Conservation (phyloP, 805 yeast genomes). For the Peterozyma toletana region DNA sequence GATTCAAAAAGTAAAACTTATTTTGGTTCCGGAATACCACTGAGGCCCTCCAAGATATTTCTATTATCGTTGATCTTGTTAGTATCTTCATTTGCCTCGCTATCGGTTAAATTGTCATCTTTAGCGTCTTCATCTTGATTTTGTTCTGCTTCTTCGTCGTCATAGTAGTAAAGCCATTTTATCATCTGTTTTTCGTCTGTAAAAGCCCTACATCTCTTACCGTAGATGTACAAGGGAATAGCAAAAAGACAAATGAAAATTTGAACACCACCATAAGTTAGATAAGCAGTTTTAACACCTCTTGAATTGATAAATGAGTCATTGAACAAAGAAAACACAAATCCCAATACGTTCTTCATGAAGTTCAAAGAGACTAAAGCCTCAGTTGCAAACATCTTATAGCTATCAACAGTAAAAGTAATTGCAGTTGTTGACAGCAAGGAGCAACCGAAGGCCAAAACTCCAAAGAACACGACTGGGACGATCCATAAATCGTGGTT, state of each 20-base stretch:
- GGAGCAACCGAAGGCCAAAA: conserved; percentile 53
- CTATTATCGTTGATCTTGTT: neutral
- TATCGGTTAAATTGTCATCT: neutral
- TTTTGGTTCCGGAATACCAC: neutral
- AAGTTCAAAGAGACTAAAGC: conserved; percentile 50
- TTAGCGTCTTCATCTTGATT: neutral
- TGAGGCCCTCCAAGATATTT: neutral
- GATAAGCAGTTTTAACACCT: conserved; percentile 39
- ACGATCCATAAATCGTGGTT: conserved; percentile 45
- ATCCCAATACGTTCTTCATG: conserved; percentile 47
- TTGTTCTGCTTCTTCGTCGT: neutral
- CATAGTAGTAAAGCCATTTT: conserved; percentile 21
- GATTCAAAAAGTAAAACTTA: too few relatives aligned
- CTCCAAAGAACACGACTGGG: conserved; percentile 49
- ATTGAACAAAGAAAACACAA: conserved; percentile 49
- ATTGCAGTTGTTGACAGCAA: conserved; percentile 56
- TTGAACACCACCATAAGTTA: conserved; percentile 47
- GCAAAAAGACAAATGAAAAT: conserved; percentile 39
- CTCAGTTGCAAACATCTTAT: conserved; percentile 51
- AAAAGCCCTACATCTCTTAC: conserved; percentile 43
- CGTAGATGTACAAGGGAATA: conserved; percentile 46
- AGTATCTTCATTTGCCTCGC: neutral
- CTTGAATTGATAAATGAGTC: conserved; percentile 31
- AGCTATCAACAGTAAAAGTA: conserved; percentile 51
- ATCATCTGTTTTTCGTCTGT: conserved; percentile 40